phyloP scores from a whole-genome alignment of 2,329 filamentous ascomycete species.

The Rhexocercosporidium sp. region DNA sequence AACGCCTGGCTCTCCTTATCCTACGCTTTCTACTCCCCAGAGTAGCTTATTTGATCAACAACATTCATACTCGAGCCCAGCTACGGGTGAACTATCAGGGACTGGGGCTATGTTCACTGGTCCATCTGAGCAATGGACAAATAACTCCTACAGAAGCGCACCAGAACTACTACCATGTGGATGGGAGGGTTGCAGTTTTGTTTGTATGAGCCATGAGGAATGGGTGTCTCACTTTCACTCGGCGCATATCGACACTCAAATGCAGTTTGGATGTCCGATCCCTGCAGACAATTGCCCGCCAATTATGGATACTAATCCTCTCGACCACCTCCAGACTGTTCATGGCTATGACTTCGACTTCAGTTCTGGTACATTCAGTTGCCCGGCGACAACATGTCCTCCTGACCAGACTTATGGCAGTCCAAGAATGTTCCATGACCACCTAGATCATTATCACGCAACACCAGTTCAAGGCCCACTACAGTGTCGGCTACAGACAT shows the following conservation, averaged over 20 bases:
- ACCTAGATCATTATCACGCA: slow-evolving; percentile 39
- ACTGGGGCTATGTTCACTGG: slow-evolving; percentile 30
- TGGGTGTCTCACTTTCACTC: slow-evolving; percentile 38
- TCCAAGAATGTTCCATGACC: slow-evolving; percentile 38
- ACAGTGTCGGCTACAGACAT: slow-evolving; percentile 36
- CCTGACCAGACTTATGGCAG: slow-evolving; percentile 31
- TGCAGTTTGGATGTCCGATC: slow-evolving; percentile 38
- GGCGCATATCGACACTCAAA: slow-evolving; percentile 40
- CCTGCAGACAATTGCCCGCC: slow-evolving; percentile 32
- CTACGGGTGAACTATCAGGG: slow-evolving; percentile 23
- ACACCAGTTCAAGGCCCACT: slow-evolving; percentile 36
- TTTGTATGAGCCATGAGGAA: slow-evolving; percentile 32
- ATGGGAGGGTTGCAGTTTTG: slow-evolving; percentile 37
- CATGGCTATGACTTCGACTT: slow-evolving; percentile 38
- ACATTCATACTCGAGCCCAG: slow-evolving; percentile 9
- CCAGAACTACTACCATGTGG: slow-evolving; percentile 30
- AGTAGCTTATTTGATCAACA: slow-evolving; percentile 14
- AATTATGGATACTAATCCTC: slow-evolving; percentile 33
- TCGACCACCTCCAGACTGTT: slow-evolving; percentile 37
- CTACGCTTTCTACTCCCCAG: slow-evolving; percentile 22
- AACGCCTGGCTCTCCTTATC: slow-evolving; percentile 26
- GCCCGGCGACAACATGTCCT: slow-evolving; percentile 37
- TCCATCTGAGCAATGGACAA: slow-evolving; percentile 16
- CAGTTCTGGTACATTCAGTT: slow-evolving; percentile 30
- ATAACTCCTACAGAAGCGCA: slow-evolving; percentile 14